These are phyloP conservation scores for Beauveria bassiana DNA, from an alignment of 2,329 filamentous ascomycete genomes.

Conservation along the genomic window DNA sequence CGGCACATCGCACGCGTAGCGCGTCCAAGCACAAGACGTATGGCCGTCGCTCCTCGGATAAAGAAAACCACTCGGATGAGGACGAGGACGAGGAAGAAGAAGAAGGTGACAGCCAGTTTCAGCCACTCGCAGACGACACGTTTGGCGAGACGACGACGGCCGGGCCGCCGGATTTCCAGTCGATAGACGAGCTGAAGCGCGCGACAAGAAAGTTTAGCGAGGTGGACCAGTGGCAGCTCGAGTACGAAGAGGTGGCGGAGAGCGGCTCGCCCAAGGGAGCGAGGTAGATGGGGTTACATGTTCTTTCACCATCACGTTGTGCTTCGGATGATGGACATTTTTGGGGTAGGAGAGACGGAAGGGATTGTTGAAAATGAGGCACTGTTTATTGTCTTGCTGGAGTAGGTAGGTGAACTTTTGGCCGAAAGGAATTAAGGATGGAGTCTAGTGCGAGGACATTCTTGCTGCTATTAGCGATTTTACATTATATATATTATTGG, in stretches of 20 bases:
- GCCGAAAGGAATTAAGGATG: background rate
- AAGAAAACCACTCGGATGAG: constrained; percentile 44
- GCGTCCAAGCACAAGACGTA: constrained; percentile 35
- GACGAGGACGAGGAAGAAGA: constrained; percentile 23
- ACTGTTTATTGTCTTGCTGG: background rate
- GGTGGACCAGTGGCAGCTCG: constrained; percentile 61
- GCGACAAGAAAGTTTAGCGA: constrained; percentile 58
- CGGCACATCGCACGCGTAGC: background rate
- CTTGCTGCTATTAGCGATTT: constrained; percentile 3
- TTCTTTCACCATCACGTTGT: background rate
- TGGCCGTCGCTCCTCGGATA: constrained; percentile 44
- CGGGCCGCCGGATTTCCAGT: constrained; percentile 28
- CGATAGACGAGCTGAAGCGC: constrained; percentile 48
- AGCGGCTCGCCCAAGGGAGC: constrained; percentile 9
- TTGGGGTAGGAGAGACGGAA: background rate
- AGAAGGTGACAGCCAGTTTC: constrained; percentile 29
- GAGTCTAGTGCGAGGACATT: background rate
- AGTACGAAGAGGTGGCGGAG: constrained; percentile 56
- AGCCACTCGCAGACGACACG: constrained; percentile 38
- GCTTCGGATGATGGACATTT: background rate
- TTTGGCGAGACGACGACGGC: constrained; percentile 29
- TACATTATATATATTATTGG: background rate
- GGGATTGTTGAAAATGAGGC: background rate
- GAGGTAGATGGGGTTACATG: background rate
- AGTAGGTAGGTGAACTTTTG: background rate